Base-by-base conservation (phyloP, 2,329 filamentous ascomycete genomes). In the Elsinoe australis region DNA sequence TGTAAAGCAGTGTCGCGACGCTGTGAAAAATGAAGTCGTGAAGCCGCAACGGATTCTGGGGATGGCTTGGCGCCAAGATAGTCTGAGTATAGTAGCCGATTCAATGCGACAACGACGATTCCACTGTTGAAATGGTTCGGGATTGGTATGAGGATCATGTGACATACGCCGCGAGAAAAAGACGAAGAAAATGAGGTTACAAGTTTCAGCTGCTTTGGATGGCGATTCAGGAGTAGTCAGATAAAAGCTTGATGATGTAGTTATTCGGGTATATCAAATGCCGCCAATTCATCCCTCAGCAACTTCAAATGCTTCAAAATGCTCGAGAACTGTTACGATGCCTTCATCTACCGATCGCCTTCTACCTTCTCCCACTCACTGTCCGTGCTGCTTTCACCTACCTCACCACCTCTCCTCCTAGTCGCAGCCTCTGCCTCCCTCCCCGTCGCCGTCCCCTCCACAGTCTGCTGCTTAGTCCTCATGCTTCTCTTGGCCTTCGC, bases 301-400 rank as follows among this genome's bases (percentile, higher is more conserved):
- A 34, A 18, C n/a, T 12, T 17, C 22, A 47, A 28, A 10, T 17
- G 32, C n/a, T n/a, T n/a, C n/a, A n/a, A n/a, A n/a, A n/a, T n/a
- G n/a, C n/a, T n/a, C n/a, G n/a, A n/a, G n/a, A n/a, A n/a, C n/a
- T n/a, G n/a, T n/a, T 39, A 15, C 15, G 10, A 14, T 5, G 9
- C 19, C 19, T 39, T 26, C 3, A 5, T 39, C 22, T 41, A 57
- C 73, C 56, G 73, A 51, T 68, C 71, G 64, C 85, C 84, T 17
- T 86, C 87, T 3, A 96, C 84, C 72, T 92, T 94, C 71, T 95
- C 90, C 90, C 90, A 96, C 68, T 96, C 90, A 61, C 90, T 90
- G 69, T 96, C 90, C 3, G 89, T 95, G 67, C 87, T 63, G 7
- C 61, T 53, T 21, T 65, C 62, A 19, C 62, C 59, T 47, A 59